Evolutionary conservation across 768 basidiomycete genomes (phyloP).

Genomic region (Podaxis carcinomalis): DNA sequence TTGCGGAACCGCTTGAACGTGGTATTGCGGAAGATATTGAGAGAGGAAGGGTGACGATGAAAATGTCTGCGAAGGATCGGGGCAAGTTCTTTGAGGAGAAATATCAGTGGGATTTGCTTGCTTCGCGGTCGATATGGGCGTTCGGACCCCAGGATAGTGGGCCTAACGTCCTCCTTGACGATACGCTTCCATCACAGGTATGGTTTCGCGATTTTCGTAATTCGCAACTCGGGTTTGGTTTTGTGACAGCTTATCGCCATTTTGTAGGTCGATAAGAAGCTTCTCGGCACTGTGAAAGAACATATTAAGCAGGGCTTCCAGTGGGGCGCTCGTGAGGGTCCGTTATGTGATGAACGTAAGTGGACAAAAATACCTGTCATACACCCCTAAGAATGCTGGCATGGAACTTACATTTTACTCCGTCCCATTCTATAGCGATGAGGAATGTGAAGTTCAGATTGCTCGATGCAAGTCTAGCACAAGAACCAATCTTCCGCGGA

Average conservation of each 20-base stretch:
- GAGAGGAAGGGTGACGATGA: slow-evolving; percentile 87
- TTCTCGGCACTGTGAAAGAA: slow-evolving; percentile 85
- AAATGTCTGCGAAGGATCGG: slow-evolving; percentile 91
- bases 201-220: slow-evolving; percentile 3
- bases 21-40: slow-evolving; percentile 98
- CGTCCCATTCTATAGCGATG: slow-evolving; percentile 60
- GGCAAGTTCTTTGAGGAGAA: slow-evolving; percentile 96
- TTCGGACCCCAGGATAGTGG: slow-evolving; percentile 98
- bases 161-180: slow-evolving; percentile 90
- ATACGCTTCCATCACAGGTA: slow-evolving; percentile 93
- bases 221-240: background rate
- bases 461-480: slow-evolving; percentile 86
- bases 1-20: slow-evolving; percentile 93
- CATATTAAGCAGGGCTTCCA: slow-evolving; percentile 99
- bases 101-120: slow-evolving; percentile 97
- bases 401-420: background rate
- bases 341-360: slow-evolving; percentile 97
- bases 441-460: slow-evolving; percentile 98
- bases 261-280: slow-evolving; percentile 84
- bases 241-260: background rate
- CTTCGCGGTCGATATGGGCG: slow-evolving; percentile 98
- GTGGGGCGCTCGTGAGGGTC: slow-evolving; percentile 97
- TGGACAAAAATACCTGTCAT: slow-evolving; percentile 18
- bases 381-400: background rate
- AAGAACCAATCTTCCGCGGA: slow-evolving; percentile 96